Base-by-base conservation (phyloP, 2,329 filamentous ascomycete genomes). In the Claviceps sp. region DNA sequence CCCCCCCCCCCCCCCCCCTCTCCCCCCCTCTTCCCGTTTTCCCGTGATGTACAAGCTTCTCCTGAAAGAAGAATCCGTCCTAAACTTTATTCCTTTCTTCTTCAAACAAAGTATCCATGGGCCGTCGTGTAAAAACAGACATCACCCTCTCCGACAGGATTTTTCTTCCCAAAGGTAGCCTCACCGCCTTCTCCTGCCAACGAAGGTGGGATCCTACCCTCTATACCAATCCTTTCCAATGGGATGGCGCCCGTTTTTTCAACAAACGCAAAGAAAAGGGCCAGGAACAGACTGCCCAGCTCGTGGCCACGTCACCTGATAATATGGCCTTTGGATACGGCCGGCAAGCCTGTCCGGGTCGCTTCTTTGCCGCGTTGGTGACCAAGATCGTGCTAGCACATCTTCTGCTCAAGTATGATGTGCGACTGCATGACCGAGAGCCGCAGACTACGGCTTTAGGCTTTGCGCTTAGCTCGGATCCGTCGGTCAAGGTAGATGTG, bases 311-410 rank as follows among this genome's bases (percentile, higher is more conserved):
- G 0, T 70, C 68, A 17, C 63, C 71, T 9, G 61, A 67, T 6
- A 71, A 76, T 56, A 59, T 79, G 17, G 65, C 70, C 0, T 81
- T 80, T 57, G 76, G 78, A 0, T 73, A 78, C 53, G 78, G 78
- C 0, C 64, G 71, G 43, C 75, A 80, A 60, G 73, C 71, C 1
- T 74, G 76, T 49, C 71, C 73, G 0, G 76, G 77, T 0, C 68
- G 76, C 0, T 79, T 79, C 62, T 77, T 78, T 55, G 75, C 75
- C 0, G 68, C 71, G 0, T 71, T 73, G 45, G 74, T 76, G 60
- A 63, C 76, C 39, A 79, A 79, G 62, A 71, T 79, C 58, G 61
- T 74, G 1, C 52, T 79, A 2, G 64, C 72, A 2, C 70, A 76
- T 53, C 57, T 78, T 39, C 50, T 78, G 0, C 56, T 73, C 22